Evolutionary conservation across 495 filamentous ascomycete species (phyloP), one percentile per base, ranked within the genome.

Genomic region (Penicillium lividum): DNA sequence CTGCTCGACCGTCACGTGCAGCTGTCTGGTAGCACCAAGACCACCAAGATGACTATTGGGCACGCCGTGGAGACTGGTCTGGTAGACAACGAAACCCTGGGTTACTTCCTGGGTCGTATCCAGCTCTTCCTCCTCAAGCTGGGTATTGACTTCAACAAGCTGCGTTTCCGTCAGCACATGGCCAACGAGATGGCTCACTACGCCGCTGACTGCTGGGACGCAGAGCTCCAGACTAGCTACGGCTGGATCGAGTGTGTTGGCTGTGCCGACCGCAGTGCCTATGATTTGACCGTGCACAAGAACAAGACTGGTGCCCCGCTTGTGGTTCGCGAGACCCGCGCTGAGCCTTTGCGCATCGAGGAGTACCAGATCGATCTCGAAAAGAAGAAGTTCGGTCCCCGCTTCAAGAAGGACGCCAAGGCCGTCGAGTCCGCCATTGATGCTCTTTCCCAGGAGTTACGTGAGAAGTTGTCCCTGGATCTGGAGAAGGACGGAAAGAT

Each of bases 211-310:
- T 93, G 90, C 78, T 92, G 89, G 88, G 90, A 93, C 73, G 89
- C 89, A 22, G 90, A 93, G 70, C 79, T 93, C 52, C 76, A 84
- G 50, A 92, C 87, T 34, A 89, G 86, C 64, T 85, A 88, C 67
- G 90, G 90, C 71, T 93, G 90, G 90, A 87, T 92, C 51, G 90
- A 93, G 77, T 92, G 89, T 68, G 89, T 92, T 52, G 90, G 90
- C 59, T 92, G 90, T 70, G 90, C 90, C 50, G 90, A 93, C 70
- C 80, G 90, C 54, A 91, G 87, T 64, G 89, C 89, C 18, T 92
- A 89, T 66, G 89, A 93, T 68, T 67, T 93, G 67, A 82, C 84
- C 5, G 89, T 92, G 8, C 90, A 92, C 72, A 81, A 86, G 74
- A 89, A 91, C 73, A 86, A 86, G 76, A 93, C 90, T n/a, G 88